Base-by-base conservation (phyloP, 106 monocot species). In the Allium cepa region DNA sequence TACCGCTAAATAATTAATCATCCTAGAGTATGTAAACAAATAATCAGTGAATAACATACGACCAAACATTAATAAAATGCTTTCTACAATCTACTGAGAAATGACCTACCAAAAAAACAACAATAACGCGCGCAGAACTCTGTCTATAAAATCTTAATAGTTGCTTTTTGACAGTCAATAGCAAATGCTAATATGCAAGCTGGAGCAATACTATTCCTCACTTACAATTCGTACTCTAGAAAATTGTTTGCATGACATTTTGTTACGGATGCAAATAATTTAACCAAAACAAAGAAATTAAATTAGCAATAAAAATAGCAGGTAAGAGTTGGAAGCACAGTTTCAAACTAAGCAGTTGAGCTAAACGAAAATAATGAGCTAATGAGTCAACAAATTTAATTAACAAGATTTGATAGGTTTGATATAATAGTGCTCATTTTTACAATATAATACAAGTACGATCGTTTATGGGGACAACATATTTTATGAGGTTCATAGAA, bases 271-370 rank as follows among this genome's bases (percentile, higher is more conserved):
- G 17, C 59, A 60, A 11, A 55, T 55, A 11, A 12, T 11, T 12
- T 55, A 15, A 15, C 15, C 13, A 55, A 12, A 15, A 55, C 15
- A 12, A 55, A 55, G 53, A 11, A 12, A 12, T 55, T 12, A 55
- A 12, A 55, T 55, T 55, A 55, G 53, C 26, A 17, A 45, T 49
- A 51, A 13, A 66, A 9, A 52, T 51, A 66, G 66, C 66, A 66
- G 66, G 50, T 66, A 51, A 8, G 66, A 66, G 66, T 66, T 17
- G 50, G 66, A 66, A 46, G 50, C 49, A 14, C 18, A 66, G 66
- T 18, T 66, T 51, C 49, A 47, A 18, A 66, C n/a, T 12, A 11
- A 16, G 49, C 50, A 66, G 51, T 16, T 66, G 66, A 18, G 22
- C 26, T 15, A 66, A 51, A 45, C 22, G 51, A 66, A 22, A 13